Evolutionary conservation across 2,329 filamentous ascomycete species (phyloP), one percentile per base, ranked within the genome.

Genomic region (Periconia sp.): DNA sequence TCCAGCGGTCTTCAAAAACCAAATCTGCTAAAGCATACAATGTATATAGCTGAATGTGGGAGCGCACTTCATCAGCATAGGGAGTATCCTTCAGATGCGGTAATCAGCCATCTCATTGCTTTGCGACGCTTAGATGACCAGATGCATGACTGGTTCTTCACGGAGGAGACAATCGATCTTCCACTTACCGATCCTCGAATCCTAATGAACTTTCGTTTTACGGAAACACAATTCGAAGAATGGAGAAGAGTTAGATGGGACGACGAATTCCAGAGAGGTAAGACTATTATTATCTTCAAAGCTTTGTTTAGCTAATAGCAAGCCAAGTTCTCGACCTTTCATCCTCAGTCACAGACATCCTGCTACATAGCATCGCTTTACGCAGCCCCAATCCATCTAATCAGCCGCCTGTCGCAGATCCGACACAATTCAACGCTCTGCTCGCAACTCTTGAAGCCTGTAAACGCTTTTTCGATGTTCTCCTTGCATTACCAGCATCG

Each of bases 401-500:
- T 4, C 36, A 43, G 22, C 36, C 19, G 12, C 19, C 19, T 1
- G 19, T 22, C 3, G 35, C 26, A 11, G 48, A 53, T 34, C 38
- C 50, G 2, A 47, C 36, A 10, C 58, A 62, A 2, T 24, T 69
- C 3, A 61, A 61, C 29, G 47, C 59, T 3, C 24, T 67, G 3
- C 48, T 61, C 16, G 54, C 58, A 2, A 43, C 58, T 5, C 50
- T 69, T 1, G 87, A 86, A 66, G 89, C 92, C 59, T 84, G 86
- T 3, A 76, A 76, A 46, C 78, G 84, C 29, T 81, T 84, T 3
- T 82, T 92, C 24, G 84, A 89, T 66, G 75, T 84, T 48, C 81
- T 94, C 21, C 78, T 92, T 4, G 80, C 79, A 17, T 79, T 91
- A 16, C 79, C 83, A 4, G 90, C 87, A n/a, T 89, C 56, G 0